Evolutionary conservation across 1,284 basidiomycete species (phyloP), one percentile per base, ranked within the genome.

Genomic region (Boletus sp.): DNA sequence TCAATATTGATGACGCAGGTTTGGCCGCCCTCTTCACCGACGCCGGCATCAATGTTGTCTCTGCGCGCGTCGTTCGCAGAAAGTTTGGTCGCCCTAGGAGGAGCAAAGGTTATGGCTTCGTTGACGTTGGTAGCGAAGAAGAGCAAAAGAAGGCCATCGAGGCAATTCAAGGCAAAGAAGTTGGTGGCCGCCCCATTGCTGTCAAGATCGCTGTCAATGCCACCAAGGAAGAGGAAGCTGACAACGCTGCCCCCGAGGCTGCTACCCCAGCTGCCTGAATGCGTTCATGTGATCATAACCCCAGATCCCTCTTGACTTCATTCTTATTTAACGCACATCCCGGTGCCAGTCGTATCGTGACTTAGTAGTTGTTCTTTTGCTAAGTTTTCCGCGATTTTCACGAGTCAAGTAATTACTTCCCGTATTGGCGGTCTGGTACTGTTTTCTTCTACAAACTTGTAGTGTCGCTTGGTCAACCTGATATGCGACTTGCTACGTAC

Each of bases 21-120:
- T 82, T 95, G 53, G 67, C 77, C 35, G 72, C 80, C 41, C 76
- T 94, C 59, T 95, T 96, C 76, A 86, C 82, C 49, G 84, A 91
- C 50, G 88, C 83, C 30, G 87, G 80, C 54, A 84, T 94, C 71
- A 73, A 72, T 37, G 88, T 94, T 56, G 76, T 78, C 64, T 85
- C 86, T 56, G 92, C 92, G 49, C 89, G 89, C 58, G 87, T 96
- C 55, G 89, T 94, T 58, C 83, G 82, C 63, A 78, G 84, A 61
- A 84, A 87, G 64, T 91, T 81, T 76, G 88, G 88, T 12, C 78
- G 81, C 46, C 82, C 84, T 55, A 80, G 84, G 66, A 86, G 79
- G 72, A 90, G 86, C 76, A 94, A 94, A 72, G 93, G 93, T 52
- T 96, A 93, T 67, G 94, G 91, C 49, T 95, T 95, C 64, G 92